Conservation (phyloP, 1,139 yeast species). For the Lodderomyces orthopsilosis region DNA sequence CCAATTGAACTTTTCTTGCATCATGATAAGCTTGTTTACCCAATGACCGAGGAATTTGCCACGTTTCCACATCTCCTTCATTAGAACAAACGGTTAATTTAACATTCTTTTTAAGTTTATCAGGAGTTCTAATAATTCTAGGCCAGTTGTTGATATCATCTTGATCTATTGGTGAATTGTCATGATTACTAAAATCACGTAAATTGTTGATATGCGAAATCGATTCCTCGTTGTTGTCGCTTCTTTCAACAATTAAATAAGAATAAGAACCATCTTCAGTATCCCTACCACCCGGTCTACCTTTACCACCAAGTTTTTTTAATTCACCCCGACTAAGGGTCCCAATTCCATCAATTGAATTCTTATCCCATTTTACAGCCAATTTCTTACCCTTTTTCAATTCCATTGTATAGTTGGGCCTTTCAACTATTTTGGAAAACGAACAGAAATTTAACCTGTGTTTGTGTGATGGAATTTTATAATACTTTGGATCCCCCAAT, state of each 20-base stretch:
- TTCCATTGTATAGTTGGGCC: constrained; percentile 79
- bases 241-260: constrained; percentile 70
- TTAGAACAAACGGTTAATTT: constrained; percentile 77
- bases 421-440: constrained; percentile 65
- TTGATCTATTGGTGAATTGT: constrained; percentile 19
- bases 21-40: constrained; percentile 81
- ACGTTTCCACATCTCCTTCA: constrained; percentile 74
- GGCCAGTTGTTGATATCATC: constrained; percentile 56
- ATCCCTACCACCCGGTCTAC: constrained; percentile 72
- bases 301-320: constrained; percentile 52
- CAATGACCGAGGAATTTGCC: constrained; percentile 82
- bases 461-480: constrained; percentile 58
- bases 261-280: constrained; percentile 74
- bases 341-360: constrained; percentile 54
- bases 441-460: constrained; percentile 71
- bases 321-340: constrained; percentile 28
- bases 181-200: constrained; percentile 27
- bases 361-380: constrained; percentile 69
- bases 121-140: constrained; percentile 68
- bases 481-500: constrained; percentile 67
- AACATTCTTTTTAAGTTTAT: constrained; percentile 81
- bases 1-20: constrained; percentile 77
- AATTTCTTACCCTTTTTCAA: constrained; percentile 76
- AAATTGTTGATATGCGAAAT: constrained; percentile 34
- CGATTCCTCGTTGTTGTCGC: constrained; percentile 33